Conservation (phyloP, 148 eudicot species). For the Limonium bicolor region DNA sequence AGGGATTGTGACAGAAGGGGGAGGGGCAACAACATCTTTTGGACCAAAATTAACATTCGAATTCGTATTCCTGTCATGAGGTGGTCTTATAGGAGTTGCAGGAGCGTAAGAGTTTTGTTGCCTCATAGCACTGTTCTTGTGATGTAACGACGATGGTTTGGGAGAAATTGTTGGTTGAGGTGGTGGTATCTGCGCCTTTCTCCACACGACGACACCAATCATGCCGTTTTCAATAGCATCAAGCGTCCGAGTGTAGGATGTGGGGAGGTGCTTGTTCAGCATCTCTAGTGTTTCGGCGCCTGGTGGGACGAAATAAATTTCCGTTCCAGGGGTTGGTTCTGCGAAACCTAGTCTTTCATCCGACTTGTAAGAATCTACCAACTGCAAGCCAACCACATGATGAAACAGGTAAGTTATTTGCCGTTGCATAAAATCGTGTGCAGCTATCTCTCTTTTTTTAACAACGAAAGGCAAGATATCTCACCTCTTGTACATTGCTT, state of each 20-base stretch:
- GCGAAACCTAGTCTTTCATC: slow-evolving; percentile 82
- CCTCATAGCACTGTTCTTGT: slow-evolving; percentile 39
- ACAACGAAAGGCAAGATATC: background rate
- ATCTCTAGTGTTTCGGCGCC: slow-evolving; percentile 41
- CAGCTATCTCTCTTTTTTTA: too few relatives aligned
- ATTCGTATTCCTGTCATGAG: slow-evolving; percentile 22
- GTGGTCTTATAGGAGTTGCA: slow-evolving; percentile 15
- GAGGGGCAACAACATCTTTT: slow-evolving; percentile 10
- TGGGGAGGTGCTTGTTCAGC: slow-evolving; percentile 41
- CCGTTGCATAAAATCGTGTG: too few relatives aligned
- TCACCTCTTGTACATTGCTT: slow-evolving; percentile 53
- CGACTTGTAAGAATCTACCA: slow-evolving; percentile 44
- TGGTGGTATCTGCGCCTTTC: slow-evolving; percentile 50
- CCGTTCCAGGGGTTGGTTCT: slow-evolving; percentile 68
- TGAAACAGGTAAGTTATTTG: too few relatives aligned
- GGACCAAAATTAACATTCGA: slow-evolving; percentile 21
- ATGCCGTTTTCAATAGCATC: slow-evolving; percentile 52
- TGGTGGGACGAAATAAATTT: slow-evolving; percentile 69
- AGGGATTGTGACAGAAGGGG: slow-evolving; percentile 11
- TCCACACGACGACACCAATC: slow-evolving; percentile 91
- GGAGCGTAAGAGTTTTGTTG: slow-evolving; percentile 5
- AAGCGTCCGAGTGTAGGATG: slow-evolving; percentile 29
- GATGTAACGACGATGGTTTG: slow-evolving; percentile 33
- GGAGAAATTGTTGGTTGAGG: slow-evolving; percentile 56
- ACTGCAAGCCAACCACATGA: slow-evolving; percentile 35